These are phyloP conservation scores for Flaveria floridana DNA, from an alignment of 140 eudicot genomes.

Conservation along the genomic window DNA sequence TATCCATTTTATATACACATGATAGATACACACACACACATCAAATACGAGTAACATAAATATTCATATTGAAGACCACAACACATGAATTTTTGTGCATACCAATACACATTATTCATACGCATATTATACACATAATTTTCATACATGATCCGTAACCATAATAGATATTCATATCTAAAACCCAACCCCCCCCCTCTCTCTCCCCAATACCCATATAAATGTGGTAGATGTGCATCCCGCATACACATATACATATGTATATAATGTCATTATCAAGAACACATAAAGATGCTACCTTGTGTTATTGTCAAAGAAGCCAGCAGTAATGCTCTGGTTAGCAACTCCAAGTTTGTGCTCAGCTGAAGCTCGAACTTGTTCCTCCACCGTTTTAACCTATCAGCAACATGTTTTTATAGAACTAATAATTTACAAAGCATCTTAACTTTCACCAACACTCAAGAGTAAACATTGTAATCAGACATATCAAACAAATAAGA, in stretches of 20 bases:
- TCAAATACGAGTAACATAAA: too few relatives aligned
- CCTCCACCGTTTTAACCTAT: constrained; percentile 97
- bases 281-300: constrained; percentile 49
- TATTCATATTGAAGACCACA: constrained; percentile 4
- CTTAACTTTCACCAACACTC: neutral
- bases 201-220: neutral
- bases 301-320: constrained; percentile 96
- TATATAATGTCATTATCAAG: neutral
- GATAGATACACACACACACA: too few relatives aligned
- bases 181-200: neutral
- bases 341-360: constrained; percentile 99
- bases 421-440: constrained; percentile 5
- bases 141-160: neutral
- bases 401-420: constrained; percentile 21
- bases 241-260: neutral
- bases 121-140: neutral
- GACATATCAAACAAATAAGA: neutral
- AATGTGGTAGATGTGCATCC: neutral
- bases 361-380: constrained; percentile 99
- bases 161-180: constrained; percentile 1
- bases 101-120: neutral
- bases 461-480: constrained; percentile 10
- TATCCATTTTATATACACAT: neutral
- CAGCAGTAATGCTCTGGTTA: constrained; percentile 99
- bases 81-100: too few relatives aligned